A percentile compares a stretch with the other conserved stretches of the same genome.
These are phyloP conservation scores for Inga laurina DNA, from an alignment of 306 rosid genomes.

Conservation along the genomic window DNA sequence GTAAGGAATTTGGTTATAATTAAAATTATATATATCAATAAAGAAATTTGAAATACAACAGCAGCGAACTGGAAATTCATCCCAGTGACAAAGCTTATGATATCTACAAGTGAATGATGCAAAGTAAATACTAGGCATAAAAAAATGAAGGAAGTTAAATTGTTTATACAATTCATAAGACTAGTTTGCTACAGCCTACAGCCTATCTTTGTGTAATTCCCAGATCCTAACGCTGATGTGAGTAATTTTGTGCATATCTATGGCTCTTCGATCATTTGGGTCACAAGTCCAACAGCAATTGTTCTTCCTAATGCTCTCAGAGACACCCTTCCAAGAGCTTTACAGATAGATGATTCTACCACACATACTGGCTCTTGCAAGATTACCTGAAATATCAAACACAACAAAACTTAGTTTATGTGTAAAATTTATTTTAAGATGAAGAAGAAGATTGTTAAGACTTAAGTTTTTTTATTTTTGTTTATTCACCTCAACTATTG, in stretches of 20 bases:
- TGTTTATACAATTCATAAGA: background rate
- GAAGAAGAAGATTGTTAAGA: background rate
- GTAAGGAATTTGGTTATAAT: too few species aligned
- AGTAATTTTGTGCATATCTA: constrained; percentile 27
- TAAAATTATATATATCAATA: too few species aligned
- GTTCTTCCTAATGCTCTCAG: constrained; percentile 86
- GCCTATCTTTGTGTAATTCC: constrained; percentile 16
- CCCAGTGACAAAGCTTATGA: too few species aligned
- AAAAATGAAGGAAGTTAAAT: constrained; percentile 6
- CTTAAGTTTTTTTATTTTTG: constrained; percentile 5
- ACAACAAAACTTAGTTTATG: constrained; percentile 20
- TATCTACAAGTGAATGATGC: background rate
- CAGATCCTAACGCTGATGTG: background rate
- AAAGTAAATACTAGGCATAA: background rate
- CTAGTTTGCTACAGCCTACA: background rate
- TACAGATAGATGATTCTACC: constrained; percentile 64
- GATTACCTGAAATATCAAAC: constrained; percentile 52
- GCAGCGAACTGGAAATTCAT: too few species aligned
- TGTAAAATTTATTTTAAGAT: background rate
- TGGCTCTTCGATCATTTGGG: constrained; percentile 59
- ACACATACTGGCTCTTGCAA: constrained; percentile 79
- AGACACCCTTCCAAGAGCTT: constrained; percentile 85
- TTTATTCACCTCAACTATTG: constrained; percentile 79
- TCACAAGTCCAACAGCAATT: constrained; percentile 76
- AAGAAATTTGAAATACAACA: too few species aligned